Evolutionary conservation across 169 alveolate genomes (phyloP).

Genomic region (Amoebophrya sp.): DNA sequence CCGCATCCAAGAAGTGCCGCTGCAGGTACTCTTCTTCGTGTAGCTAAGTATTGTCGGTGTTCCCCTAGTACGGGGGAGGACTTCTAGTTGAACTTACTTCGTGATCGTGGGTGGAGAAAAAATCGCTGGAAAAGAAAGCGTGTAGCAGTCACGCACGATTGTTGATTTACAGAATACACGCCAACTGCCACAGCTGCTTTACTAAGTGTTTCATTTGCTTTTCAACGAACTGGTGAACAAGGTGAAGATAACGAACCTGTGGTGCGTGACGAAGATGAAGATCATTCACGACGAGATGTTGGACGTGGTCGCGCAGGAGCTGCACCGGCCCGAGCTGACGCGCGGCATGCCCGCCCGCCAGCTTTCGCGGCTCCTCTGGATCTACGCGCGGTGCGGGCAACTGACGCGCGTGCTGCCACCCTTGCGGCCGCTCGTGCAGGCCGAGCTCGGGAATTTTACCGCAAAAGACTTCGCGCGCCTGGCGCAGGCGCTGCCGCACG

Average conservation of each 20-base stretch:
- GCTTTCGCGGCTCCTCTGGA: background rate
- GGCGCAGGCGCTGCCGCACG: background rate
- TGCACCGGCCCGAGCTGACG: background rate
- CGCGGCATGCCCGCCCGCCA: background rate
- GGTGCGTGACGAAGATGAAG: constrained; percentile 1
- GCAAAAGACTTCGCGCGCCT: background rate
- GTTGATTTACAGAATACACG: too few species aligned
- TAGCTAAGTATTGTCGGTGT: too few species aligned
- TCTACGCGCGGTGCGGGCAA: background rate
- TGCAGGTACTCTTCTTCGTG: too few species aligned
- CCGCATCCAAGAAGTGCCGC: background rate
- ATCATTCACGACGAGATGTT: background rate
- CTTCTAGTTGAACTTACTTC: too few species aligned
- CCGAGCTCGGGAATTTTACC: background rate
- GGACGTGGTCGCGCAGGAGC: background rate
- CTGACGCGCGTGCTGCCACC: background rate
- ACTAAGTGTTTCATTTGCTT: too few species aligned
- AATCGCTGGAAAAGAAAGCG: too few species aligned
- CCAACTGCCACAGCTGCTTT: too few species aligned
- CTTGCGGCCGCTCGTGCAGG: background rate
- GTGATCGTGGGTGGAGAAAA: too few species aligned
- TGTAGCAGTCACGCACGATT: too few species aligned
- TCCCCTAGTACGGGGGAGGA: too few species aligned
- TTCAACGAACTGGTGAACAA: background rate
- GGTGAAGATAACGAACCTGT: background rate